These are phyloP conservation scores for Paulinella micropora DNA, from an alignment of 78 protist genomes.

Conservation along the genomic window DNA sequence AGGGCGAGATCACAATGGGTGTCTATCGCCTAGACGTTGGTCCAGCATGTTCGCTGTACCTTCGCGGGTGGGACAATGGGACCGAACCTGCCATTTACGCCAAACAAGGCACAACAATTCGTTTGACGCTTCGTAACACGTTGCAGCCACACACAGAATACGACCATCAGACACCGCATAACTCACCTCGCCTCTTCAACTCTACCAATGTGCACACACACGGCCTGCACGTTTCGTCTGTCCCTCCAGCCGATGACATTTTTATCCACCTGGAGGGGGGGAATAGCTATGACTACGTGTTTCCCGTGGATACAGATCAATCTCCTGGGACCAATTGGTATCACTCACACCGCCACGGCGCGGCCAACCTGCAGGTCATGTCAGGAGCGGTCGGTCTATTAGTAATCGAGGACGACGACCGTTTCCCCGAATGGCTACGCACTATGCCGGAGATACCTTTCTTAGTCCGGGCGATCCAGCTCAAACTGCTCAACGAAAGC, in stretches of 20 bases:
- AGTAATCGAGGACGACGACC: not conserved
- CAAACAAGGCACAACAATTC: not conserved
- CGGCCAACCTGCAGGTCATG: not conserved
- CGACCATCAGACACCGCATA: not conserved
- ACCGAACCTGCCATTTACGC: not conserved
- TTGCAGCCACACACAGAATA: not conserved
- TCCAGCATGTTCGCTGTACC: no score
- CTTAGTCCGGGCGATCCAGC: not conserved
- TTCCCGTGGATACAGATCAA: not conserved
- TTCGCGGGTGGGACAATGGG: no score
- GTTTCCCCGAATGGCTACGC: not conserved
- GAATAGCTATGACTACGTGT: not conserved
- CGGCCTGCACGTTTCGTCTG: not conserved
- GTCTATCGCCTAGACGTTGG: no score
- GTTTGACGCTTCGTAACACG: not conserved
- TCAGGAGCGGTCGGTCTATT: not conserved
- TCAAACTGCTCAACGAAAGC: not conserved
- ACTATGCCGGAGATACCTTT: not conserved
- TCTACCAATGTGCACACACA: conserved; percentile 13
- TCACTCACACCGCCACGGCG: conserved; percentile 3
- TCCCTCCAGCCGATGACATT: not conserved
- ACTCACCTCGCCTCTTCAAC: not conserved
- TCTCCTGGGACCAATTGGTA: not conserved
- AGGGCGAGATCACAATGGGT: no score
- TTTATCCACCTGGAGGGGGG: not conserved